Evolutionary conservation across 768 basidiomycete genomes (phyloP), one percentile per base, ranked within the genome.

Genomic region (Pholiota microspora): DNA sequence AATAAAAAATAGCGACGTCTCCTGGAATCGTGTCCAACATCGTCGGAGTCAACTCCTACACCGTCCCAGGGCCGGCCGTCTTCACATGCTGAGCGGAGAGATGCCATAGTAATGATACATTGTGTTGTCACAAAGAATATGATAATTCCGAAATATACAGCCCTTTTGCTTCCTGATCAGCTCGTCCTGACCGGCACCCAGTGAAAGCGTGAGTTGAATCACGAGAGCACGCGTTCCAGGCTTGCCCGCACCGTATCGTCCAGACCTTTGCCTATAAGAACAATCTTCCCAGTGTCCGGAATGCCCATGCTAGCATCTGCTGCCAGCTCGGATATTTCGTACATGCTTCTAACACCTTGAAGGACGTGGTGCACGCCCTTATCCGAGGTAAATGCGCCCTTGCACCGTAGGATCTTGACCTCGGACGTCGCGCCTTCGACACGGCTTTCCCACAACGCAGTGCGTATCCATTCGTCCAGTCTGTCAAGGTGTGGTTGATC

Each of bases 331-430:
- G 69, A 65, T 12, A 95, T 80, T 62, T 99, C 96, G 66, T 95
- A 99, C 69, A 98, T 79, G 60, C 76, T 92, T 59, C 92, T 77
- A 10, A 99, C 97, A 2, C 95, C 97, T 66, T 99, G 97, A 42
- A 99, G 71, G 50, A 98, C 82, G 61, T 85, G 80, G 53, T 81
- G 76, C 49, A 79, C 74, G 2, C 88, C 88, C 0, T 71, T 69
- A 2, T 76, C 68, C 8, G 76, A 72, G 15, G 68, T 68, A 59
- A 96, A 85, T 16, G 94, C 75, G 7, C 95, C 96, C 67, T 99
- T 98, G 63, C 92, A 92, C 13, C 97, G 84, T 16, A 99, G 72
- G 35, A 92, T 61, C 42, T 63, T 59, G n/a, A 63, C 40, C 24
- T 60, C 24, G 2, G 60, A 62, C 9, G 49, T 49, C 46, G 57